Base-by-base conservation (phyloP, 1,284 basidiomycete genomes). In the Golubevia sp. region DNA sequence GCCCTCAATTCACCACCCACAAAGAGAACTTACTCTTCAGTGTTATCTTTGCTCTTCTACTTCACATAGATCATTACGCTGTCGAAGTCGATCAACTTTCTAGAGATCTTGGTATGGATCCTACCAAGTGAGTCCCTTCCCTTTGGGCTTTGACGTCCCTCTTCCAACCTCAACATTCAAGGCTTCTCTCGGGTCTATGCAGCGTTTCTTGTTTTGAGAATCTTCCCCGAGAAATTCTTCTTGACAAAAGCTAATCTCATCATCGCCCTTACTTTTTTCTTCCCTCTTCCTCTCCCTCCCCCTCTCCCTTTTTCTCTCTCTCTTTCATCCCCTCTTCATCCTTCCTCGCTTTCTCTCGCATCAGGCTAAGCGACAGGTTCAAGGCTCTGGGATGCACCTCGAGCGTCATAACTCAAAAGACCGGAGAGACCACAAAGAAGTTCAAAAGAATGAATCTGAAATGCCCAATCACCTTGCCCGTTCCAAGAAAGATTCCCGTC, bases 41-140 rank as follows among this genome's bases (percentile, higher is more conserved):
- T 0, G 67, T 73, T 62, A 69, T 79, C 57, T 70, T 75, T 53
- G 79, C 77, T 18, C 61, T 82, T 1, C 70, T 66, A 0, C 65
- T 82, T 49, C 77, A 82, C 49, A 56, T 81, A 50, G 78, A 82
- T 52, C 68, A 73, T 54, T 82, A 79, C 59, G 62, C 68, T 11
- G 64, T 82, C 54, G 74, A 76, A 18, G 59, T 70, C 13, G 59
- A 70, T 27, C 49, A 54, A 5, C 23, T 73, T 2, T 60, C 71
- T 1, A 56, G 55, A 24, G 70, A 71, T 13, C 55, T 75, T 6
- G 49, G 58, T 18, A 26, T 75, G 15, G 56, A 55, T 7, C 49
- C 60, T 6, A 50, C 61, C 18, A 63, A 62, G 66, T 72, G 56
- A 55, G 68, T 68, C 2, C 1, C 11, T 21, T 34, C 6, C 50